Percentiles rank a stretch among this genome's conserved stretches.
Evolutionary conservation across 345 rosid genomes (phyloP).

Genomic region (Gossypium australe): DNA sequence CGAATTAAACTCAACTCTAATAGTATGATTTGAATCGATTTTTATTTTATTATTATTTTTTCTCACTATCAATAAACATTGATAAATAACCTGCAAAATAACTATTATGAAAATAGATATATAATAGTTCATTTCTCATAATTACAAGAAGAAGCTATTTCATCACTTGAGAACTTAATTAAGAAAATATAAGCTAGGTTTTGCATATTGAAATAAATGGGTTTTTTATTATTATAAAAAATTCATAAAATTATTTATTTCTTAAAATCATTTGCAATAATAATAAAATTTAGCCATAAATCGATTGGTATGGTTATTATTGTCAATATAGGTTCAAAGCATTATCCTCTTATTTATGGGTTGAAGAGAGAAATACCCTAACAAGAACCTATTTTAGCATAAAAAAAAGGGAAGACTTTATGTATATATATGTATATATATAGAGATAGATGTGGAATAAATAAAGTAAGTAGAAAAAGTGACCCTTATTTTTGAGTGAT

Average conservation of each 20-base stretch:
- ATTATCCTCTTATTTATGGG: too few species aligned
- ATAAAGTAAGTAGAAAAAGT: not conserved
- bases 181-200: not conserved
- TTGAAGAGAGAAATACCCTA: too few species aligned
- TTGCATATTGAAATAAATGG: too few species aligned
- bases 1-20: too few species aligned
- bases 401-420: too few species aligned
- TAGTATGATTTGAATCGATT: too few species aligned
- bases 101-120: not conserved
- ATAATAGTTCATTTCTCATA: too few species aligned
- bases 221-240: too few species aligned
- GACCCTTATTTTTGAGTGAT: not conserved
- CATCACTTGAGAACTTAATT: not conserved
- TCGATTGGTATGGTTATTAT: too few species aligned
- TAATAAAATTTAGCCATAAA: not conserved
- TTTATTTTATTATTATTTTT: too few species aligned
- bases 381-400: too few species aligned
- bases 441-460: not conserved
- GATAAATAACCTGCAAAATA: not conserved
- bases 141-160: not conserved
- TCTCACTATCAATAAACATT: not conserved
- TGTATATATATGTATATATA: too few species aligned
- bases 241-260: not conserved
- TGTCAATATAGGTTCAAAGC: rapidly evolving
- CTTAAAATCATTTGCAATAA: not conserved